A percentile compares a stretch with the other conserved stretches of the same genome.
phyloP scores from a whole-genome alignment of 2,329 filamentous ascomycete species.

The Cladosporium austrohemisphaericum region DNA sequence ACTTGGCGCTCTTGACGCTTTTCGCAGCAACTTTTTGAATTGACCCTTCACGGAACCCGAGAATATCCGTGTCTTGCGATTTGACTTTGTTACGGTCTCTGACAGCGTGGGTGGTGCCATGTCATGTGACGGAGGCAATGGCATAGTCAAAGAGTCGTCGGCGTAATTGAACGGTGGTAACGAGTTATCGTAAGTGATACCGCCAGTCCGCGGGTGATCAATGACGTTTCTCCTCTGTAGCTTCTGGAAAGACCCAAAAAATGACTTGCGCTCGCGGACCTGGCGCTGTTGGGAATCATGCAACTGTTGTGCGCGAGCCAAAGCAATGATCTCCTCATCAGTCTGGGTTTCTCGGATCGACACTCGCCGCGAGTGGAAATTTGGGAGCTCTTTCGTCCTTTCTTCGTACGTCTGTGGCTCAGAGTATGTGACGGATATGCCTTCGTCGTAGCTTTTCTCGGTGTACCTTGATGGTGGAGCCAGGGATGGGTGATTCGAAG shows the following conservation, averaged over 20 bases:
- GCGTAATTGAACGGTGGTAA: slow-evolving; percentile 28
- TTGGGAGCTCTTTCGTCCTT: slow-evolving; percentile 9
- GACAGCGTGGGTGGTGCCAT: background rate
- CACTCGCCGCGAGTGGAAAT: slow-evolving; percentile 1
- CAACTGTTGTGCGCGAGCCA: slow-evolving; percentile 39
- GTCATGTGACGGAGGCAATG: slow-evolving; percentile 13
- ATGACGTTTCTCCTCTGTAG: slow-evolving; percentile 22
- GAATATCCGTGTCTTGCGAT: slow-evolving; percentile 46
- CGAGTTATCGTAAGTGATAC: slow-evolving; percentile 25
- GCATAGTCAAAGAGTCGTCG: slow-evolving; percentile 17
- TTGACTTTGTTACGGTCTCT: slow-evolving; percentile 41
- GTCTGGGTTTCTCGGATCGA: slow-evolving; percentile 26
- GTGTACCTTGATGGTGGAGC: slow-evolving; percentile 22
- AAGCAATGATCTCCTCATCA: slow-evolving; percentile 25
- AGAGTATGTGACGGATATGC: slow-evolving; percentile 10
- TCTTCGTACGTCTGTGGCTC: slow-evolving; percentile 15
- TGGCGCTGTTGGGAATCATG: slow-evolving; percentile 40
- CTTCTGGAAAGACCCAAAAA: slow-evolving; percentile 44
- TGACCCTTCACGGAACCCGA: slow-evolving; percentile 61
- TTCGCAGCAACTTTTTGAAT: slow-evolving; percentile 56
- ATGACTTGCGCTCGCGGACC: slow-evolving; percentile 41
- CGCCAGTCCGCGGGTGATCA: background rate
- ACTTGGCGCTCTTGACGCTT: slow-evolving; percentile 35
- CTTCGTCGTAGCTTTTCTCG: slow-evolving; percentile 16
- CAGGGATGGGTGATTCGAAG: slow-evolving; percentile 18